These are phyloP conservation scores for Flaveria sonorensis DNA, from an alignment of 129 eudicot genomes.

Conservation along the genomic window DNA sequence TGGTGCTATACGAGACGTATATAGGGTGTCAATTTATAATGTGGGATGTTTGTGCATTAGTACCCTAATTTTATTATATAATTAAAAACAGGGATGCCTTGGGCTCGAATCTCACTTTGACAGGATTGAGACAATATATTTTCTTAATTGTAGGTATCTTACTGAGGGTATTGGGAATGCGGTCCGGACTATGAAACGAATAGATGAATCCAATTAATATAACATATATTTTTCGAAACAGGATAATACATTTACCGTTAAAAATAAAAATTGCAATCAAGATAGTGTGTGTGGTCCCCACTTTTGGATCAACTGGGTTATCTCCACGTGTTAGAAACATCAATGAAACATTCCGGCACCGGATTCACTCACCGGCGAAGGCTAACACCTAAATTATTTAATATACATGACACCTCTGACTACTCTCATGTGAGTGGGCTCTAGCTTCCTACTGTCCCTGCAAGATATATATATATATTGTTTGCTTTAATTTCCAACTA, in stretches of 20 bases:
- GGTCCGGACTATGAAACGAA: too few relatives aligned
- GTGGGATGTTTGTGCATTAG: too few relatives aligned
- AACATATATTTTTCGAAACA: too few relatives aligned
- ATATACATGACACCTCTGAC: slow-evolving; percentile 43
- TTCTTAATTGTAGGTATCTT: too few relatives aligned
- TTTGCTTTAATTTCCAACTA: slow-evolving; percentile 2
- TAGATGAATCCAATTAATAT: too few relatives aligned
- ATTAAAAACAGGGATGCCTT: not conserved
- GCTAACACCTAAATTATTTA: too few relatives aligned
- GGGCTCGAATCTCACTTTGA: too few relatives aligned
- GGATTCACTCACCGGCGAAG: slow-evolving; percentile 9
- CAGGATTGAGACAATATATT: too few relatives aligned
- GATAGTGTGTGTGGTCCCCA: slow-evolving; percentile 17
- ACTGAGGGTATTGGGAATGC: too few relatives aligned
- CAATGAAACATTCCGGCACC: slow-evolving; percentile 33
- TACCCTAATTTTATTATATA: slow-evolving; percentile 8
- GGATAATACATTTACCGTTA: too few relatives aligned
- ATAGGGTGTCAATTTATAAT: too few relatives aligned
- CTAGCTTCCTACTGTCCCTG: not conserved
- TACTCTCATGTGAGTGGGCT: slow-evolving; percentile 65
- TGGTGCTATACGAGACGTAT: too few relatives aligned
- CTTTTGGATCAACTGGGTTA: slow-evolving; percentile 33
- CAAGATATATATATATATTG: not conserved
- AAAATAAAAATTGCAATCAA: not conserved
- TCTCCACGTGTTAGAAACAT: slow-evolving; percentile 43